Base-by-base conservation (phyloP, 192 early-diverging fungal genomes). In the Chytriomyces sp. region DNA sequence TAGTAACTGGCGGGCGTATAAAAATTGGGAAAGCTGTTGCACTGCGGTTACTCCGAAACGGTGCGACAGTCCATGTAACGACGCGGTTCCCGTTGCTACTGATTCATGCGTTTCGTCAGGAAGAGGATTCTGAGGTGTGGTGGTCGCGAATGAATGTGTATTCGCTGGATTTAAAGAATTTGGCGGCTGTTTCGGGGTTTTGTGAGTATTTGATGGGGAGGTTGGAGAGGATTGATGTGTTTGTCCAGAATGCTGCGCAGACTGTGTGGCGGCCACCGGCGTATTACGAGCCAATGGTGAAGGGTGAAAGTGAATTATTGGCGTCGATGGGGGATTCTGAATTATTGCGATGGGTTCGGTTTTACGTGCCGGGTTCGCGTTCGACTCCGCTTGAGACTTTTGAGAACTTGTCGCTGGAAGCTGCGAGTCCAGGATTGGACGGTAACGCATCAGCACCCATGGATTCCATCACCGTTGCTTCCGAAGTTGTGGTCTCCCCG, bases 1-100 rank as follows among this genome's bases (percentile, higher is more conserved):
- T 81, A 13, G 80, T 81, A 11, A 81, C 79, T 18, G 80, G 80
- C 8, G 78, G 66, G 1, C n/a, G 77, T 4, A 45, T 66, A 8
- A 81, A 81, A 45, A 81, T 81, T 77, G 79, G 66, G 20, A 47
- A 74, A 18, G 67, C 28, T 18, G 67, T 61, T 81, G 79, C 79
- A n/a, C 35, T 81, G n/a, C 59, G 61, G 43, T 23, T 81, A 2
- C 59, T 80, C 35, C 28, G 79, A 23, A 63, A 63, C 46, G 79
- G 79, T 9, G 77, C 80, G 8, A 74, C 47, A 23, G 80, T 81
- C 16, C 61, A 81, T 67, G 60, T 81, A 8, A 81, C 80, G 9
- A 81, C 79, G 4, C 68, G 78, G 60, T 81, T 81, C 63, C 80
- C 80, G 35, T 62, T 81, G 18, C 48, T 81, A 6, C 20, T 75